A percentile compares a stretch with the other conserved stretches of the same genome.
Conservation (phyloP, 805 yeast species). For the Candida multigemmis region DNA sequence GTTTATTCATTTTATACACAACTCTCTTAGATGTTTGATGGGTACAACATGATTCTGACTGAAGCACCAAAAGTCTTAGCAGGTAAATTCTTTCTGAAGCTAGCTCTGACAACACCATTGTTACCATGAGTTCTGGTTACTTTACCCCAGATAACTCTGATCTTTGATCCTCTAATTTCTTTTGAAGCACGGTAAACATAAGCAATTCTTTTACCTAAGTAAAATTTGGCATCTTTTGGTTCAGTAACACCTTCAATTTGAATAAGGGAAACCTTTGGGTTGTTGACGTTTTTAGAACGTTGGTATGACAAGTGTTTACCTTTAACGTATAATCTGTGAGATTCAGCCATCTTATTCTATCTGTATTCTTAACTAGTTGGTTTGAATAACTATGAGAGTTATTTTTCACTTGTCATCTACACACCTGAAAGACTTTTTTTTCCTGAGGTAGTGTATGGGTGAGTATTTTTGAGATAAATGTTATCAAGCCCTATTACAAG, state of each 20-base stretch:
- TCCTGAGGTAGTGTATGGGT: constrained; percentile 3
- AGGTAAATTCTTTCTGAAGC: constrained; percentile 98
- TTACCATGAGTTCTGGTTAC: constrained; percentile 98
- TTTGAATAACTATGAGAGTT: too few relatives aligned
- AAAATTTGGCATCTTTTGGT: constrained; percentile 95
- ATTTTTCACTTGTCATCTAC: too few relatives aligned
- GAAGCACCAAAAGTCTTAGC: constrained; percentile 99
- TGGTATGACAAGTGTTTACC: constrained; percentile 99
- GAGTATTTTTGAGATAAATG: not conserved
- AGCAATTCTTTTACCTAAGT: constrained; percentile 99
- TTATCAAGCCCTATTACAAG: not conserved
- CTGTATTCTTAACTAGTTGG: too few relatives aligned
- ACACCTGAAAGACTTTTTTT: constrained; percentile 1
- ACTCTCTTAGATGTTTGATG: constrained; percentile 87
- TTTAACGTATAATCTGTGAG: constrained; percentile 99
- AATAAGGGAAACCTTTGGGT: constrained; percentile 96
- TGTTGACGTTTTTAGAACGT: constrained; percentile 96
- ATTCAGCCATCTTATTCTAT: constrained; percentile 80
- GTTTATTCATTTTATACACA: constrained; percentile 3
- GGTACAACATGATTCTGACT: constrained; percentile 99
- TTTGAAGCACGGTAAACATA: constrained; percentile 98
- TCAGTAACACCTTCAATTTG: constrained; percentile 93
- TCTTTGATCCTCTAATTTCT: constrained; percentile 97
- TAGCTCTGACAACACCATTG: constrained; percentile 97
- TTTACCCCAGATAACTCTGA: constrained; percentile 99